A percentile compares a stretch with the other conserved stretches of the same genome.
phyloP scores from a whole-genome alignment of 495 filamentous ascomycete genomes.

The Penicillium goetzii region DNA sequence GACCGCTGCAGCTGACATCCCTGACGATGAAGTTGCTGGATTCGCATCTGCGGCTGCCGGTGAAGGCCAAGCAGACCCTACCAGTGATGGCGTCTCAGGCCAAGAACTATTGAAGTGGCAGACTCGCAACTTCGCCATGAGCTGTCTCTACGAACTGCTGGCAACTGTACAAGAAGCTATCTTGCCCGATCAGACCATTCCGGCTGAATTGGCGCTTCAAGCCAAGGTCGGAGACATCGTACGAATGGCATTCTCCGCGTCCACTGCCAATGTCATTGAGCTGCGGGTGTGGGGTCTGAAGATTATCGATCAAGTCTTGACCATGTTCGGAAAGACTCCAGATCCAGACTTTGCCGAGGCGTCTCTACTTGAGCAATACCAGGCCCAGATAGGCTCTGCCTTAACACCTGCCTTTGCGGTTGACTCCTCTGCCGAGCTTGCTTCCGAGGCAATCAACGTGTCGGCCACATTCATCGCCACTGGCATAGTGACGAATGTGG shows the following conservation, averaged over 20 bases:
- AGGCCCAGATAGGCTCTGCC: slow-evolving; percentile 96
- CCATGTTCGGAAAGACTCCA: slow-evolving; percentile 93
- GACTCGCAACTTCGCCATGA: slow-evolving; percentile 92
- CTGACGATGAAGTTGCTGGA: slow-evolving; percentile 95
- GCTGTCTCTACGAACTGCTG: slow-evolving; percentile 85
- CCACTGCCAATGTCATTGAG: slow-evolving; percentile 88
- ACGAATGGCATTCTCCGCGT: slow-evolving; percentile 95
- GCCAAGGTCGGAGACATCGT: slow-evolving; percentile 90
- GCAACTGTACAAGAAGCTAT: slow-evolving; percentile 73
- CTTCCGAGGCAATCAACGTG: slow-evolving; percentile 95
- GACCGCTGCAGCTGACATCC: slow-evolving; percentile 68
- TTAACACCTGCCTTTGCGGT: slow-evolving; percentile 94
- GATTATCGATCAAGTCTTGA: slow-evolving; percentile 90
- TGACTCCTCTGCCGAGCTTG: slow-evolving; percentile 94
- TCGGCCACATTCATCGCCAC: slow-evolving; percentile 96
- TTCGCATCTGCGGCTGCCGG: slow-evolving; percentile 75
- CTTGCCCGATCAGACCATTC: slow-evolving; percentile 67
- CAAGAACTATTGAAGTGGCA: slow-evolving; percentile 95
- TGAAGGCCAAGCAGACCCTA: slow-evolving; percentile 64
- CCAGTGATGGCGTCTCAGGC: slow-evolving; percentile 61
- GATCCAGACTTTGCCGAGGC: slow-evolving; percentile 97
- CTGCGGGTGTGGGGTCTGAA: slow-evolving; percentile 86
- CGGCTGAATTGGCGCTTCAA: slow-evolving; percentile 75
- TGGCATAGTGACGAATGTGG: slow-evolving; percentile 95
- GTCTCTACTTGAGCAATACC: slow-evolving; percentile 94